Evolutionary conservation across 345 rosid genomes (phyloP), one percentile per base, ranked within the genome.

Genomic region (Streptanthus diversifolius): DNA sequence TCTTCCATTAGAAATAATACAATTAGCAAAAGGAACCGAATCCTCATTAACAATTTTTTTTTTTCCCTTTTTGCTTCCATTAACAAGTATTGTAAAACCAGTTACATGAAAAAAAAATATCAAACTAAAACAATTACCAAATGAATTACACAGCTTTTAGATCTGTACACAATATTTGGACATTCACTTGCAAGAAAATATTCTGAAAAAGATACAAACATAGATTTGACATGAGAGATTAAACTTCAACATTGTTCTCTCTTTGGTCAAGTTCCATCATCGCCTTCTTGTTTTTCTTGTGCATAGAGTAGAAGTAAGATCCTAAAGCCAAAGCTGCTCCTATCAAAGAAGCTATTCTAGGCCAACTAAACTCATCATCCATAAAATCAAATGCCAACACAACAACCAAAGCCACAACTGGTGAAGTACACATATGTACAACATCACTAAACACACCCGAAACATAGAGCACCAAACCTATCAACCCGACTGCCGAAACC

Each of bases 401-500:
- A 63, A 70, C 76, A 18, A 70, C 25, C 52, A 71, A 5, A 48
- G 72, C 67, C 40, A 71, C 62, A 71, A 71, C 22, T 1, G 77
- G 72, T 30, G 72, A 77, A 65, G 76, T 39, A 71, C 71, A 64
- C 72, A 77, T 71, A 40, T 77, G 72, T 57, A 77, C 72, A 32
- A 77, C 80, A 66, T 77, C 72, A 37, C 72, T 66, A 77, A 12
- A 48, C 80, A 71, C 48, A 71, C 75, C 30, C 8, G 73, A 59
- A 7, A 75, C 79, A 40, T 67, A 55, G 48, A 70, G 40, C 59
- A 76, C 80, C 3, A 77, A 47, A 12, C 80, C 72, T 30, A 56
- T 36, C 29, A 77, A 32, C 53, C 80, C 72, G 40, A 77, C 72
- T 19, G 71, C 53, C 76, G 76, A 77, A 55, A 71, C 67, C 62